phyloP scores from a whole-genome alignment of 2,329 filamentous ascomycete genomes.

The Phaeosphaeriaceae sp. region DNA sequence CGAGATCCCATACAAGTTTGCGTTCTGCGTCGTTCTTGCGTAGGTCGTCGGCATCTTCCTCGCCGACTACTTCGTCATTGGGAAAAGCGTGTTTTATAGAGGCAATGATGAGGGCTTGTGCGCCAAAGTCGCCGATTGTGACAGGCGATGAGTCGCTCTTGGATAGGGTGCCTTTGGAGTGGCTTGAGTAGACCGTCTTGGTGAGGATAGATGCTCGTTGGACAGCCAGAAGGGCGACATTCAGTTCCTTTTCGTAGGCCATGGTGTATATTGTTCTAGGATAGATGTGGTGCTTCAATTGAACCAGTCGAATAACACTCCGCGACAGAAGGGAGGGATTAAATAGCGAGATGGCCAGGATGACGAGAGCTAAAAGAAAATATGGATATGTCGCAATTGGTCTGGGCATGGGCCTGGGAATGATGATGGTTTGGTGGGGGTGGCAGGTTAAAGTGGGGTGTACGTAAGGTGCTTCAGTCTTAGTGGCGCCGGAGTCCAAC shows the following conservation, averaged over 20 bases:
- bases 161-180: conserved; percentile 90
- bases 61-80: conserved; percentile 86
- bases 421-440: conserved; percentile 18
- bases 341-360: conserved; percentile 42
- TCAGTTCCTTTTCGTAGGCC: conserved; percentile 76
- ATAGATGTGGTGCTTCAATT: conserved; percentile 39
- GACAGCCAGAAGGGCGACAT: conserved; percentile 85
- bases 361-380: conserved; percentile 39
- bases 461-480: conserved; percentile 13
- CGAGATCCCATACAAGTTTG: conserved; percentile 82
- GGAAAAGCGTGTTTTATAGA: conserved; percentile 92
- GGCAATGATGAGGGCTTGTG: conserved; percentile 92
- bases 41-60: conserved; percentile 88
- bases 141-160: conserved; percentile 97
- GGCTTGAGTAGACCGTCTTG: conserved; percentile 81
- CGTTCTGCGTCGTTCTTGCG: conserved; percentile 73
- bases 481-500: conserved; percentile 10
- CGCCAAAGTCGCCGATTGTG: conserved; percentile 97
- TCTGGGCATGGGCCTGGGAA: conserved; percentile 30
- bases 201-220: conserved; percentile 80
- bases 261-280: conserved; percentile 41
- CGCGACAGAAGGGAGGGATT: conserved; percentile 37
- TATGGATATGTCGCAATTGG: conserved; percentile 34
- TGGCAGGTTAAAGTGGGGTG: conserved; percentile 7
- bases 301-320: conserved; percentile 34